Evolutionary conservation across 306 rosid species (phyloP), one percentile per base, ranked within the genome.

Genomic region (Cucurbita maxima): DNA sequence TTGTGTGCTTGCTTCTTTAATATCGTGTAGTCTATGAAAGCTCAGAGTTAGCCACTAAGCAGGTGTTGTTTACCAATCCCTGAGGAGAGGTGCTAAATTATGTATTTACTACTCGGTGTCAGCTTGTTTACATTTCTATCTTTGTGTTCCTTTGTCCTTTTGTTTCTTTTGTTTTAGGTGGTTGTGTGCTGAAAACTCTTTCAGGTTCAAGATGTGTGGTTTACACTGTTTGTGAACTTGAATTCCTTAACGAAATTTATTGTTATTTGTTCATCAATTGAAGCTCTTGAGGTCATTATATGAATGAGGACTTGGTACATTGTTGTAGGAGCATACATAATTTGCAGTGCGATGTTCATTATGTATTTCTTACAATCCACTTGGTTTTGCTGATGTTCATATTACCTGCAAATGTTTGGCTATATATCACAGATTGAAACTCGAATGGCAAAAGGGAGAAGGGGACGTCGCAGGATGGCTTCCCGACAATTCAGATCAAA

Each of bases 401-500:
- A 18, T 66, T 80, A 45, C 76, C 53, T 54, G 25, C 43, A 47
- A 58, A 67, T 77, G 25, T 72, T 76, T 63, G 69, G 50, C 58
- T 79, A 51, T 34, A 14, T 70, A 30, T 30, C 58, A 56, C 87
- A 90, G 96, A 84, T 83, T 70, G 55, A 50, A 51, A 74, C 51
- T 61, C 76, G 82, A 82, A 95, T 95, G 99, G 96, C 95, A 70
- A 91, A 88, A 83, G 89, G 97, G 76, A 83, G 96, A 85, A 84
- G 89, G 81, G 96, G 90, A 89, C 86, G 91, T 43, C 80, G 82
- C 69, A 83, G 96, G 77, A 69, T 85, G 72, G 76, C 86, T 80
- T 89, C 89, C 48, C 89, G 93, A 57, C 90, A 79, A 30, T 82
- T 54, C 88, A 84, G 97, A 81, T 62, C 76, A 73, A 75, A 85